Evolutionary conservation across 305 asterid genomes (phyloP).

Genomic region (Fraxinus floribunda): DNA sequence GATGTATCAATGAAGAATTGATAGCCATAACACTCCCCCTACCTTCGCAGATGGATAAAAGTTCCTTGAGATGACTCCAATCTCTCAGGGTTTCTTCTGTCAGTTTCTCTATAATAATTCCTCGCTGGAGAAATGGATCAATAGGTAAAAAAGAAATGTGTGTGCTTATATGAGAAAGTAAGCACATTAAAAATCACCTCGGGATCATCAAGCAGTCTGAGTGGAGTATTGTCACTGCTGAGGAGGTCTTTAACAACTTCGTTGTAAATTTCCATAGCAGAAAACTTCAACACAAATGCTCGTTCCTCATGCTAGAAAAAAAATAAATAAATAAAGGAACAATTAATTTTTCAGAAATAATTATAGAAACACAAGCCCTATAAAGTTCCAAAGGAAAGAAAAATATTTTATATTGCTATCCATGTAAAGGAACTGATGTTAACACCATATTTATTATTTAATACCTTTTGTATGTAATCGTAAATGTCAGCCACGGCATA

Average conservation of each 20-base stretch:
- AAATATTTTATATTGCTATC: constrained; percentile 15
- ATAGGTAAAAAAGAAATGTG: constrained; percentile 9
- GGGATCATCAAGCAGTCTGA: constrained; percentile 90
- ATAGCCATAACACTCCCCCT: constrained; percentile 1
- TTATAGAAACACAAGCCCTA: constrained; percentile 17
- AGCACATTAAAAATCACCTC: constrained; percentile 56
- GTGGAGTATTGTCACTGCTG: constrained; percentile 64
- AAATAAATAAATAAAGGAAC: neutral
- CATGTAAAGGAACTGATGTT: constrained; percentile 4
- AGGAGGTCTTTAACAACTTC: constrained; percentile 97
- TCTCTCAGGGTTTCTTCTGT: constrained; percentile 93
- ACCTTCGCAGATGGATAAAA: constrained; percentile 88
- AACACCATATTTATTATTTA: constrained; percentile 23
- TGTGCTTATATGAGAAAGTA: constrained; percentile 9
- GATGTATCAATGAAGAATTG: neutral
- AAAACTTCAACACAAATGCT: constrained; percentile 80
- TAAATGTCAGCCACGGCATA: constrained; percentile 85
- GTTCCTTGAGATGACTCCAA: constrained; percentile 82
- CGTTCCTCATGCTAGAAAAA: constrained; percentile 79
- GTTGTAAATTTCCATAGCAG: constrained; percentile 94
- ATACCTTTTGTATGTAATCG: constrained; percentile 71
- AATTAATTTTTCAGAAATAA: neutral
- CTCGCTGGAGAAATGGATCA: neutral
- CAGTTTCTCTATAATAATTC: constrained; percentile 76
- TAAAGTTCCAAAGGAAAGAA: neutral